Evolutionary conservation across 1,284 basidiomycete genomes (phyloP).

Genomic region (Austroboletus olivaceoglutinosus): DNA sequence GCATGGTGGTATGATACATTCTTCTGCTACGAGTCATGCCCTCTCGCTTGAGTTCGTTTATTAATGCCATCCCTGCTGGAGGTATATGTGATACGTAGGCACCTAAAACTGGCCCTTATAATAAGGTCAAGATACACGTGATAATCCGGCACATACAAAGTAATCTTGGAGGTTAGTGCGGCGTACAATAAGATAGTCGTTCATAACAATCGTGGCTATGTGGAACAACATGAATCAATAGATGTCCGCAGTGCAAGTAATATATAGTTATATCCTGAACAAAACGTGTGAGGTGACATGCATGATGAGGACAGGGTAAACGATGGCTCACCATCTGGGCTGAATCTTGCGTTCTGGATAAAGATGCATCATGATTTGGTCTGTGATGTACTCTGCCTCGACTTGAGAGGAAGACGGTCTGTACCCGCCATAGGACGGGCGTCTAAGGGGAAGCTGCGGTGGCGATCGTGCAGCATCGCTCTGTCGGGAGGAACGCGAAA

Average conservation of each 20-base stretch:
- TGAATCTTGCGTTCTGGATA: slow-evolving; percentile 34
- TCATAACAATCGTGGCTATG: slow-evolving; percentile 12
- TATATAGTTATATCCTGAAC: slow-evolving; percentile 24
- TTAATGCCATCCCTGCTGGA: not conserved
- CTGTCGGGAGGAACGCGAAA: slow-evolving; percentile 8
- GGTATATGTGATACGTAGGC: not conserved
- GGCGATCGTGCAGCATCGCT: slow-evolving; percentile 18
- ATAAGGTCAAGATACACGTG: slow-evolving; percentile 8
- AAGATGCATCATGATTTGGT: slow-evolving; percentile 36
- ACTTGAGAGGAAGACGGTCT: slow-evolving; percentile 29
- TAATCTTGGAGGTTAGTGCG: slow-evolving; percentile 14
- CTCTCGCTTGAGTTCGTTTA: not conserved
- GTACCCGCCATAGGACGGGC: slow-evolving; percentile 15
- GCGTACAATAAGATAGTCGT: slow-evolving; percentile 17
- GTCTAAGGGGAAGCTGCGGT: slow-evolving; percentile 14
- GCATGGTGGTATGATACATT: not conserved
- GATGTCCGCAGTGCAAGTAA: not conserved
- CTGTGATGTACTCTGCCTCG: slow-evolving; percentile 31
- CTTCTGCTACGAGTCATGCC: not conserved
- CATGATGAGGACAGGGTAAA: not conserved
- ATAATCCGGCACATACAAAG: slow-evolving; percentile 13
- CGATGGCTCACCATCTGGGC: slow-evolving; percentile 28
- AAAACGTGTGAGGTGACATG: not conserved
- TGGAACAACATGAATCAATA: slow-evolving; percentile 11
- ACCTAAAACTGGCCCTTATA: slow-evolving; percentile 14